Base-by-base conservation (phyloP, 1,284 basidiomycete genomes). In the Ceratobasidium sp. region DNA sequence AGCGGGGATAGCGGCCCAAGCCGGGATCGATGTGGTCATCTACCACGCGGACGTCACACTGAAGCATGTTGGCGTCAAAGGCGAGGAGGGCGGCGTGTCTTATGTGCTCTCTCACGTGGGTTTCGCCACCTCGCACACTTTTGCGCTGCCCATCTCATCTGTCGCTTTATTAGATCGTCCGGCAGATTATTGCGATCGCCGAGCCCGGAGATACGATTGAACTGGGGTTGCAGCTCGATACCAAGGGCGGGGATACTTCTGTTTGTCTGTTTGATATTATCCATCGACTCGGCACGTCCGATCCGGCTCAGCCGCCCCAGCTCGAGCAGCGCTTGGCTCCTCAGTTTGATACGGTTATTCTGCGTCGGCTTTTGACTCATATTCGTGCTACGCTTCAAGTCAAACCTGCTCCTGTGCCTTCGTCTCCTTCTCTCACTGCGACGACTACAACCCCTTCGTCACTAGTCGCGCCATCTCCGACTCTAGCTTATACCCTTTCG, bases 1-100 rank as follows among this genome's bases (percentile, higher is more conserved):
- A 75, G 93, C 95, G 81, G 95, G 95, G 6, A 88, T 92, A 42
- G 94, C 95, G n/a, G 93, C 95, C 1, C 90, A 95, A 81, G 89
- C 88, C 66, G 94, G 93, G 13, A 93, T 97, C 60, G 96, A 98
- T 83, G 87, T 98, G 79, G 95, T 97, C 9, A 86, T 97, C 9
- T 96, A 93, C 84, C 95, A 97, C 82, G 93, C 92, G 55, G 95
- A 97, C 84, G 91, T 94, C 26, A 92, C 91, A 26, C 88, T 96
- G 87, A 94, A 93, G 86, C 93, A 97, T 83, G 89, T 96, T 76
- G 91, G 91, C 77, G 94, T 97, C 26, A 90, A 89, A 81, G 96
- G 95, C 5, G 94, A 97, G 82, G 95, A 96, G 82, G 92, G 91
- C 81, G 95, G 92, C 0, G 87, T 97, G 80, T 92, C 91, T 40